Evolutionary conservation across 202 grass and related monocot species (phyloP).

Genomic region (Schoenoplectus triqueter): DNA sequence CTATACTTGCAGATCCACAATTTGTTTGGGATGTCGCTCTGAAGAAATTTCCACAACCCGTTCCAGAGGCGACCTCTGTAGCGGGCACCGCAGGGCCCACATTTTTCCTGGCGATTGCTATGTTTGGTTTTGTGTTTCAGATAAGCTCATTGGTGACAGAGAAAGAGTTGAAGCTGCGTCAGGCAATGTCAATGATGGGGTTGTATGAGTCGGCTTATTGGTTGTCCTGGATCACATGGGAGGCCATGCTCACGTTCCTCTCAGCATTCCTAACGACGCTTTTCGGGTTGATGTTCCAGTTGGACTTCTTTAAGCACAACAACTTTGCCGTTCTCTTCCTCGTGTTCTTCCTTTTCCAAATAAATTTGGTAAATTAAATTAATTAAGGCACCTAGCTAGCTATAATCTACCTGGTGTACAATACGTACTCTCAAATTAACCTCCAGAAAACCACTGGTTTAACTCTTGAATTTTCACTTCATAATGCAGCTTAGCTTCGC

Average conservation of each 20-base stretch:
- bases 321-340: constrained; percentile 77
- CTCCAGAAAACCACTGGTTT: background rate
- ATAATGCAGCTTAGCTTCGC: constrained; percentile 76
- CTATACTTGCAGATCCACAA: constrained; percentile 80
- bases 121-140: constrained; percentile 99
- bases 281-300: constrained; percentile 98
- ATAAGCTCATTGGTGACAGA: constrained; percentile 87
- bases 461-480: background rate
- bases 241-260: constrained; percentile 73
- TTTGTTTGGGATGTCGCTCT: constrained; percentile 81
- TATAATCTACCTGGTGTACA: background rate
- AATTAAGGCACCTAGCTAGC: background rate
- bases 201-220: constrained; percentile 90
- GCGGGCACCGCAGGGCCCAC: constrained; percentile 74
- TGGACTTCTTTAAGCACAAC: constrained; percentile 88
- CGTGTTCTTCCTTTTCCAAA: constrained; percentile 86
- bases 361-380: constrained; percentile 73
- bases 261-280: constrained; percentile 83
- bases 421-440: background rate
- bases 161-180: constrained; percentile 94
- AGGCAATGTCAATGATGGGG: constrained; percentile 97
- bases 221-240: constrained; percentile 95
- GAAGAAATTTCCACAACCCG: constrained; percentile 86
- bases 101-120: constrained; percentile 95
- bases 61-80: constrained; percentile 75